These are phyloP conservation scores for Nidula microcarpa DNA, from an alignment of 768 basidiomycete species.

Conservation along the genomic window DNA sequence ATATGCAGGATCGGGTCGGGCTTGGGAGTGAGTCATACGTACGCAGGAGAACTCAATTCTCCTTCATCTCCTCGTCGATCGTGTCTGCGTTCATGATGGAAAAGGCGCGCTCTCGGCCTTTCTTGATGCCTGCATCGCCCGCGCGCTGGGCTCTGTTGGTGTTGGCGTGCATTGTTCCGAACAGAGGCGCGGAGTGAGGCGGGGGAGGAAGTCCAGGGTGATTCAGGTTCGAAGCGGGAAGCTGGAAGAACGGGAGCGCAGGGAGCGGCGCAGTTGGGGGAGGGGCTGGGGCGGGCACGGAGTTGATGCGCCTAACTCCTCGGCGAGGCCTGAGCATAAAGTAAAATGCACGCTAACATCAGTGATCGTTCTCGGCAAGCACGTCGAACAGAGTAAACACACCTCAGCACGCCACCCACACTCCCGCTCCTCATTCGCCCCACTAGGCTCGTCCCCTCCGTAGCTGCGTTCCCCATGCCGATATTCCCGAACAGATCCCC, in stretches of 20 bases:
- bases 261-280: conserved; percentile 39
- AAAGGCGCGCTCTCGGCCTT: conserved; percentile 26
- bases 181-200: neutral
- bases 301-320: conserved; percentile 27
- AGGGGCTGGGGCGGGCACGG: conserved; percentile 26
- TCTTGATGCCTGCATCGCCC: conserved; percentile 9
- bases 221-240: conserved; percentile 4
- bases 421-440: conserved; percentile 60
- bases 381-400: neutral
- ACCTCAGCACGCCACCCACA: conserved; percentile 18
- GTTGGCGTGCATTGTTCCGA: conserved; percentile 1
- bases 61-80: conserved; percentile 41
- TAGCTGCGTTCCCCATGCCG: conserved; percentile 19
- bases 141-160: neutral
- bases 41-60: conserved; percentile 17
- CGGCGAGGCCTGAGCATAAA: conserved; percentile 32
- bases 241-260: conserved; percentile 21
- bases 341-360: conserved; percentile 2
- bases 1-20: no score
- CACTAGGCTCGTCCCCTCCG: conserved; percentile 37
- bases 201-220: conserved; percentile 1
- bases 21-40: no score
- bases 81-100: conserved; percentile 21
- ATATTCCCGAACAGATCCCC: conserved; percentile 8
- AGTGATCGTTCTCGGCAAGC: neutral